These are phyloP conservation scores for Globisporangium nodosum DNA, from an alignment of 352 stramenopile species.

Conservation along the genomic window DNA sequence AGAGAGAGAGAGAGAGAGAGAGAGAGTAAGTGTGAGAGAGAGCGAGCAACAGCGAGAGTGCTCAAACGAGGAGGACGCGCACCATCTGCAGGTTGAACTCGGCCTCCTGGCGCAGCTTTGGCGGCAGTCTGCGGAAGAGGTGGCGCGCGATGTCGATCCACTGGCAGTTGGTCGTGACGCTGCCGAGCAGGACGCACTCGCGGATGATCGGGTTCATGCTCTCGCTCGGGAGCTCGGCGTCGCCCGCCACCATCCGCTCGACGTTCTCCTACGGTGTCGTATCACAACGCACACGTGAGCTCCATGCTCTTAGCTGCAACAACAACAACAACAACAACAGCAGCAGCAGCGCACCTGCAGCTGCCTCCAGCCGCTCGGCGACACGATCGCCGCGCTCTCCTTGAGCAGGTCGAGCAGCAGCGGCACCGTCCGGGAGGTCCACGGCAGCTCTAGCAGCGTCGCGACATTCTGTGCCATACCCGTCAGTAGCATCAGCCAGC, in stretches of 20 bases:
- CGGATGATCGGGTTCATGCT: conserved; percentile 61
- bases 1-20: background rate
- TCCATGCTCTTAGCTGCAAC: background rate
- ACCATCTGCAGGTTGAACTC: conserved; percentile 83
- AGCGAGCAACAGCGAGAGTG: background rate
- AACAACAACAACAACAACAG: background rate
- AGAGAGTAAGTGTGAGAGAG: background rate
- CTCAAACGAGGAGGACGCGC: background rate
- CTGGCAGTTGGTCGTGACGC: conserved; percentile 27
- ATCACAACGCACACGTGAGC: background rate
- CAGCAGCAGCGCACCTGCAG: conserved; percentile 31
- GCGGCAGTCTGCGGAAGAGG: conserved; percentile 41
- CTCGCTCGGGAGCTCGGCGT: conserved; percentile 27
- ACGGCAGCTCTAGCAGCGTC: conserved; percentile 62
- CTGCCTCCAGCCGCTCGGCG: conserved; percentile 35
- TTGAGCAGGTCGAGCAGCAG: conserved; percentile 56
- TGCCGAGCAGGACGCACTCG: conserved; percentile 51
- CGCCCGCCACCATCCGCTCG: conserved; percentile 35
- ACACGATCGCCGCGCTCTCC: conserved; percentile 40
- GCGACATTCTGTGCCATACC: conserved; percentile 31
- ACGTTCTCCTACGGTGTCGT: conserved; percentile 29
- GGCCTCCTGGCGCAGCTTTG: conserved; percentile 54
- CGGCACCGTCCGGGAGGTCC: conserved; percentile 40
- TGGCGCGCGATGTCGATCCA: conserved; percentile 54
- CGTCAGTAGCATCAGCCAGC: background rate